phyloP scores from a whole-genome alignment of 805 yeast genomes.

The Pichia phayaonensis region DNA sequence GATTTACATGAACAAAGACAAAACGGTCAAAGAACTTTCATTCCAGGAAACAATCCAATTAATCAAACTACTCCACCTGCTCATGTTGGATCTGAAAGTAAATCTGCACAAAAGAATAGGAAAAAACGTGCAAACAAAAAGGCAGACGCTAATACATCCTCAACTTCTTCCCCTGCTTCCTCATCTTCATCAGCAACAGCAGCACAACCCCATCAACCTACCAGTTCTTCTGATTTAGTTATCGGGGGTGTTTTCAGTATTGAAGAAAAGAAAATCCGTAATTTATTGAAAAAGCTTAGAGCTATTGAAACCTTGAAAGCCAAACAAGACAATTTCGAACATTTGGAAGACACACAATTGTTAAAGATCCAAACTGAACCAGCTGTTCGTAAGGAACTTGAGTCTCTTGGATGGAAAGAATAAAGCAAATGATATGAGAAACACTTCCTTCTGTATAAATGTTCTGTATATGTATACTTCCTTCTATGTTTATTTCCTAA shows the following conservation, averaged over 20 bases:
- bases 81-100: constrained; percentile 36
- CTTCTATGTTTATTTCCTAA: neutral
- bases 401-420: constrained; percentile 54
- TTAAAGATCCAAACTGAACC: constrained; percentile 84
- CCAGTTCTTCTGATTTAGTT: constrained; percentile 28
- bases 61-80: constrained; percentile 40
- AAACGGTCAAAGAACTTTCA: constrained; percentile 3
- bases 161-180: neutral
- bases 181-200: neutral
- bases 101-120: constrained; percentile 58
- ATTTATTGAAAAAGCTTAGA: constrained; percentile 83
- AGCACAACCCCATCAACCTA: neutral
- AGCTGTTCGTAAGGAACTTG: constrained; percentile 68
- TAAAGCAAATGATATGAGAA: neutral
- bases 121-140: constrained; percentile 58
- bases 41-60: constrained; percentile 21
- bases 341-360: constrained; percentile 87
- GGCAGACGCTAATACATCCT: constrained; percentile 16
- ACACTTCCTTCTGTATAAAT: too few species aligned
- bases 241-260: constrained; percentile 59
- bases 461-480: neutral
- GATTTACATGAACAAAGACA: constrained; percentile 42
- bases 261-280: constrained; percentile 89
- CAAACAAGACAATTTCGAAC: constrained; percentile 77
- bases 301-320: constrained; percentile 89